phyloP scores from a whole-genome alignment of 495 filamentous ascomycete genomes.

The Darksidea phi region DNA sequence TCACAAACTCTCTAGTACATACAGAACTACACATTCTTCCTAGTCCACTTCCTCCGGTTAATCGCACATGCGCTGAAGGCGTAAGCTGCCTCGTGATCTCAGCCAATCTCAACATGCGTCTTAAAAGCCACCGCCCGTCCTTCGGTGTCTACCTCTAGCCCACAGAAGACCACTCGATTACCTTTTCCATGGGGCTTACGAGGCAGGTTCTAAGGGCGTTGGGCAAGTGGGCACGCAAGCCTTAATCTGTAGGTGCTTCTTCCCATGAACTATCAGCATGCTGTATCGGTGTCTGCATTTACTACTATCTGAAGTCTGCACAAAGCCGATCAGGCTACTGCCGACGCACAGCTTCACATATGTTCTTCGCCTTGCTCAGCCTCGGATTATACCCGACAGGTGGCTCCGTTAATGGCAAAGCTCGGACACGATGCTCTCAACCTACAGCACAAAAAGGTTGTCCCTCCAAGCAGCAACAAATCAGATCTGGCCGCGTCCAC shows the following conservation, averaged over 20 bases:
- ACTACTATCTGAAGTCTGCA: too few relatives aligned
- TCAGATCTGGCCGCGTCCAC: neutral
- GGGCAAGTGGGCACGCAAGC: slow-evolving; percentile 1
- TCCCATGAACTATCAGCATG: neutral
- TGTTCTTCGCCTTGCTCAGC: neutral
- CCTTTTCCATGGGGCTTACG: slow-evolving; percentile 1
- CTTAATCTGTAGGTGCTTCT: neutral
- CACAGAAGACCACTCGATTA: neutral
- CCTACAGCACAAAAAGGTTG: neutral
- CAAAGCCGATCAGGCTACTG: too few relatives aligned
- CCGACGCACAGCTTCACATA: too few relatives aligned
- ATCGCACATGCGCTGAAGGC: neutral
- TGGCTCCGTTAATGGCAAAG: neutral
- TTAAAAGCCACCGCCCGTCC: slow-evolving; percentile 5
- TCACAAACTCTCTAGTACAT: too few relatives aligned
- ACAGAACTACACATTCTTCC: too few relatives aligned
- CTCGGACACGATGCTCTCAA: neutral
- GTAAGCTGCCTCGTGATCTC: neutral
- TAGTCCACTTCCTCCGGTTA: too few relatives aligned
- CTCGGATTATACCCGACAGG: neutral
- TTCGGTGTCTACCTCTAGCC: slow-evolving; percentile 1
- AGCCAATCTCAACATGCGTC: neutral
- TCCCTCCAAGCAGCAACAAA: slow-evolving; percentile 8
- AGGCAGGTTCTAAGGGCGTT: slow-evolving; percentile 12
- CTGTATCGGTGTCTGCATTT: too few relatives aligned